A percentile compares a stretch with the other conserved stretches of the same genome.
phyloP scores from a whole-genome alignment of 1,284 basidiomycete genomes.

The Mycena citricolor region DNA sequence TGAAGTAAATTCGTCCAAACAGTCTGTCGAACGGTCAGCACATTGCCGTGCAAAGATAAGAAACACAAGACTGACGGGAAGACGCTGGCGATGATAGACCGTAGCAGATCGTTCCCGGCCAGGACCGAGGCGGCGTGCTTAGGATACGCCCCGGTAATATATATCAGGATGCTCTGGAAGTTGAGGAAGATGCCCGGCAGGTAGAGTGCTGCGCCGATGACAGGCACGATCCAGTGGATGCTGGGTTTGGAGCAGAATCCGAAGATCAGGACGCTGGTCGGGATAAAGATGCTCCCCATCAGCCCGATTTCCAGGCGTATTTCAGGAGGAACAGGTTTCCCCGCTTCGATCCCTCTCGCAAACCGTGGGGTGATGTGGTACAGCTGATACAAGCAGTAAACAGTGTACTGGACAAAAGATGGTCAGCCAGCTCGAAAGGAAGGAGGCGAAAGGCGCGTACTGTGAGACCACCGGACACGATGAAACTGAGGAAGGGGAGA shows the following conservation, averaged over 20 bases:
- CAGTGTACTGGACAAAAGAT: conserved; percentile 9
- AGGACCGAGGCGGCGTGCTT: conserved; percentile 38
- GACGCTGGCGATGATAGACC: conserved; percentile 35
- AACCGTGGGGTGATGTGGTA: conserved; percentile 26
- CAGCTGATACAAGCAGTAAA: neutral
- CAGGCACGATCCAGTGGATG: conserved; percentile 33
- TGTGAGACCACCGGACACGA: conserved; percentile 21
- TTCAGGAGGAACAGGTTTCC: conserved; percentile 21
- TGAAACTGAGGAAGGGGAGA: conserved; percentile 50
- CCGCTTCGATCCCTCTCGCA: conserved; percentile 12
- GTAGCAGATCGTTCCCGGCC: conserved; percentile 38
- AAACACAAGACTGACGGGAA: too few species aligned
- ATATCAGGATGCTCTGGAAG: conserved; percentile 35
- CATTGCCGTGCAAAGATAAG: too few species aligned
- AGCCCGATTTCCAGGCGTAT: conserved; percentile 27
- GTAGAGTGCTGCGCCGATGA: conserved; percentile 28
- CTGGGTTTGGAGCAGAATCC: conserved; percentile 39
- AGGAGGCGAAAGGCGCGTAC: neutral
- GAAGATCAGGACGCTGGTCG: conserved; percentile 43
- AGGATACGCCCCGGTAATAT: conserved; percentile 36
- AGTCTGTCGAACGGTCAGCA: too few species aligned
- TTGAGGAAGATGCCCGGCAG: conserved; percentile 32
- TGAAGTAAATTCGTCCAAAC: conserved; percentile 34
- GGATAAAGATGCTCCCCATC: conserved; percentile 42
- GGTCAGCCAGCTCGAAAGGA: neutral